Percentiles rank a stretch among this genome's conserved stretches.
Conservation (phyloP, 305 asterid genomes). For the Coffea humblotiana region DNA sequence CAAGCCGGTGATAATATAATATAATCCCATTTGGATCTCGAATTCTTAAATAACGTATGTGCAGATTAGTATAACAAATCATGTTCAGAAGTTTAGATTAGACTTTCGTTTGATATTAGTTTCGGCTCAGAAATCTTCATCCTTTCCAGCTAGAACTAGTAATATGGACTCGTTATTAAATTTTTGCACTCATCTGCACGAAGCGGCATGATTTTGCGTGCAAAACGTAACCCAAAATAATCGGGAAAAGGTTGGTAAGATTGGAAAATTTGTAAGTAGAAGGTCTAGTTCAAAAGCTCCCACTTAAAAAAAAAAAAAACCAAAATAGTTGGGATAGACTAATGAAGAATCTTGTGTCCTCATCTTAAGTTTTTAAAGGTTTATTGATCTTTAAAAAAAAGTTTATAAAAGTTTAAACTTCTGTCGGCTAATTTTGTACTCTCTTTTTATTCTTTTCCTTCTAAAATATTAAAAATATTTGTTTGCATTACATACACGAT, state of each 20-base stretch:
- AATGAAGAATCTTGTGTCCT: background rate
- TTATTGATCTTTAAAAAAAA: too few relatives aligned
- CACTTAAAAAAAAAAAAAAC: too few relatives aligned
- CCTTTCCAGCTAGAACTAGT: background rate
- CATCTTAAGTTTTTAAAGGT: background rate
- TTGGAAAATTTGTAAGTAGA: too few relatives aligned
- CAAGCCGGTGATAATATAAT: background rate
- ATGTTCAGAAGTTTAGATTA: background rate
- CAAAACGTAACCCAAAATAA: background rate
- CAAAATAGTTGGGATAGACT: too few relatives aligned
- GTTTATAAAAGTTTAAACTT: too few relatives aligned
- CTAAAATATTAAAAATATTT: too few relatives aligned
- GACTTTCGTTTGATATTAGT: too few relatives aligned
- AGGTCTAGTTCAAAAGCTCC: too few relatives aligned
- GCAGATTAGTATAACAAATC: background rate
- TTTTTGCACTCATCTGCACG: background rate
- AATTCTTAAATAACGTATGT: background rate
- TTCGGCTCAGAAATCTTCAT: background rate
- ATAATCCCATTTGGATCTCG: background rate
- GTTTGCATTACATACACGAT: too few relatives aligned
- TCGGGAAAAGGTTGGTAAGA: too few relatives aligned
- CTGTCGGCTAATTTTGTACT: too few relatives aligned
- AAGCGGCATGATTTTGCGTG: background rate
- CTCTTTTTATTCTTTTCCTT: too few relatives aligned
- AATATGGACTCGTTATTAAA: background rate